Evolutionary conservation across 768 basidiomycete genomes (phyloP).

Genomic region (Pulveroboletus frians): DNA sequence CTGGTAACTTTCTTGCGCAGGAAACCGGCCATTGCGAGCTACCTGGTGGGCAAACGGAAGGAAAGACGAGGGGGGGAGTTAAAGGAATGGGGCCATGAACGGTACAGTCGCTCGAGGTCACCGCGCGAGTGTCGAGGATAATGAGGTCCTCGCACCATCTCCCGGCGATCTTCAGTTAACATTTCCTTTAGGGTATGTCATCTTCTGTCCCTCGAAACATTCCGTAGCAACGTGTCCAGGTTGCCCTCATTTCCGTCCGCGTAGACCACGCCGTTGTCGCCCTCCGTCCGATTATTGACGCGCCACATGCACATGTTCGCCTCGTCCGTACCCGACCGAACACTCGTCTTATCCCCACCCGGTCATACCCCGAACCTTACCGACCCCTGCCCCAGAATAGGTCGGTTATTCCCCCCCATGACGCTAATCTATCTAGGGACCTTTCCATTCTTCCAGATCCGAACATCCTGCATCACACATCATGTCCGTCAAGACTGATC

Average conservation of each 20-base stretch:
- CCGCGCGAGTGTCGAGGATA: background rate
- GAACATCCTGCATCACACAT: background rate
- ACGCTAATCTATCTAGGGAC: slow-evolving; percentile 5
- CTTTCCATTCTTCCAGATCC: slow-evolving; percentile 14
- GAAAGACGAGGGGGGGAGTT: background rate
- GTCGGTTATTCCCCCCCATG: slow-evolving; percentile 9
- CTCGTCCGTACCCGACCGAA: slow-evolving; percentile 5
- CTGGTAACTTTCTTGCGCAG: slow-evolving; percentile 46
- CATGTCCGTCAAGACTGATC: slow-evolving; percentile 9
- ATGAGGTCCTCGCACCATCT: slow-evolving; percentile 8
- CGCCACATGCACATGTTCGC: slow-evolving; percentile 19
- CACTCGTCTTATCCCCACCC: slow-evolving; percentile 10
- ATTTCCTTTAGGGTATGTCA: slow-evolving; percentile 12
- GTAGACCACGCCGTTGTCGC: slow-evolving; percentile 13
- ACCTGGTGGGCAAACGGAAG: background rate
- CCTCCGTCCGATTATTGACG: slow-evolving; percentile 3
- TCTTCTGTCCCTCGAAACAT: slow-evolving; percentile 8
- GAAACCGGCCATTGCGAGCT: slow-evolving; percentile 45
- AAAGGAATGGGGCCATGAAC: slow-evolving; percentile 11
- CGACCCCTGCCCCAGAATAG: slow-evolving; percentile 4
- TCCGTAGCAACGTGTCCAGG: background rate
- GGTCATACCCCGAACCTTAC: slow-evolving; percentile 6
- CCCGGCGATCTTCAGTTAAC: slow-evolving; percentile 18
- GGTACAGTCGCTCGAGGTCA: slow-evolving; percentile 2
- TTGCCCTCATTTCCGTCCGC: slow-evolving; percentile 15